Evolutionary conservation across 768 basidiomycete genomes (phyloP), one percentile per base, ranked within the genome.

Genomic region (Gloeophyllum trabeum): DNA sequence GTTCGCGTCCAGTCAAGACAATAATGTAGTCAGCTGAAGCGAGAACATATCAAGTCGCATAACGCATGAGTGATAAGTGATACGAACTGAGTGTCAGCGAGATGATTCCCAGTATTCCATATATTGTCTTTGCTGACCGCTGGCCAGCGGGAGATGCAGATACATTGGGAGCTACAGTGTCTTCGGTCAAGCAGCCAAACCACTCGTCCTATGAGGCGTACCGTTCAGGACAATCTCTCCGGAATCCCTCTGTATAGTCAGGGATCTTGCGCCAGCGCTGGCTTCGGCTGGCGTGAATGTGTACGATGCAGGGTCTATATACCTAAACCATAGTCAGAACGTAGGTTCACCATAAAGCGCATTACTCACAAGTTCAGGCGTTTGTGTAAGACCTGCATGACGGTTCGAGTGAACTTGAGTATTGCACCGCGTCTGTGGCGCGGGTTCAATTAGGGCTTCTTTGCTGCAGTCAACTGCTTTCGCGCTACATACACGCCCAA

Each of bases 21-120:
- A 99, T 75, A 39, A 98, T 62, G 64, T 94, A 97, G 62, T 98
- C 96, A 55, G 93, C 94, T 98, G 48, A 26, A 46, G 5, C 18
- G 7, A 41, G 40, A n/a, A 5, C 6, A 5, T 16, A n/a, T 5
- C 20, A 35, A 14, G 44, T 36, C 35, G 6, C 39, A 32, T n/a
- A 6, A 34, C 22, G 39, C 18, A 38, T n/a, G 22, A n/a, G 25
- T 35, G 22, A 20, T 21, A n/a, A 22, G 19, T 21, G 26, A 6
- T 24, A 65, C 79, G 45, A 53, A 87, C 85, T 81, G 53, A 85
- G 59, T 24, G 83, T 73, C 45, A 88, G 61, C n/a, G 84, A 80
- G 49, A 88, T 78, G 58, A 81, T 61, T 42, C 85, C 85, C 32
- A 81, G 61, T 48, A 88, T 82, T 35, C 84, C 85, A 59, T 84